These are phyloP conservation scores for Austroboletus rostrupii DNA, from an alignment of 1,284 basidiomycete species.

Conservation along the genomic window DNA sequence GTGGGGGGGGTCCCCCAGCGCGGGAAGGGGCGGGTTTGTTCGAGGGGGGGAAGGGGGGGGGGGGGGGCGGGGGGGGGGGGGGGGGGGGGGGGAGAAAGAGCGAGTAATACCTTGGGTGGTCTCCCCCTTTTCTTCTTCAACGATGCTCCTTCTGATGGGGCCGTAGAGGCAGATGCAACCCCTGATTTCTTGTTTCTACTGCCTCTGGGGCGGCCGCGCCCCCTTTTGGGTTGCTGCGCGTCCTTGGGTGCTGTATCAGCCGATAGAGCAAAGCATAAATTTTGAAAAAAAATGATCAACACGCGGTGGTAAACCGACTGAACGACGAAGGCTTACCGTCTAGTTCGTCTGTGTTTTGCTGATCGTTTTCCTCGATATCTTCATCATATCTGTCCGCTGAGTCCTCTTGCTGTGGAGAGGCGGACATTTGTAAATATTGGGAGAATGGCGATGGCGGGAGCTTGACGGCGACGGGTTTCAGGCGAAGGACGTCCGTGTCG, in stretches of 20 bases:
- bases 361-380: conserved; percentile 42
- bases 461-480: conserved; percentile 21
- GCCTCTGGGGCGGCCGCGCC: conserved; percentile 75
- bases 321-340: conserved; percentile 30
- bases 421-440: conserved; percentile 38
- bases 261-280: conserved; percentile 16
- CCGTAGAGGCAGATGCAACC: conserved; percentile 36
- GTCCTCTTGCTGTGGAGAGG: conserved; percentile 39
- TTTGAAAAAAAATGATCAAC: conserved; percentile 20
- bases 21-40: too few relatives aligned
- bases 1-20: too few relatives aligned
- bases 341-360: conserved; percentile 30
- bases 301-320: conserved; percentile 4
- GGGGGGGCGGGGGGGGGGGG: too few relatives aligned
- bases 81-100: too few relatives aligned
- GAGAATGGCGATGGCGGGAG: conserved; percentile 26
- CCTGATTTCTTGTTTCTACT: conserved; percentile 75
- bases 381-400: conserved; percentile 39
- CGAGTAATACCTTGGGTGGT: conserved; percentile 63
- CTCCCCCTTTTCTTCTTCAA: conserved; percentile 65
- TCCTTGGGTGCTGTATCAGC: conserved; percentile 25
- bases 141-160: conserved; percentile 34
- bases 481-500: conserved; percentile 29
- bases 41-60: too few relatives aligned
- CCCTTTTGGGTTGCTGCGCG: conserved; percentile 52